Base-by-base conservation (phyloP, 2,329 filamentous ascomycete genomes). In the Phyllosticta capitalensis region DNA sequence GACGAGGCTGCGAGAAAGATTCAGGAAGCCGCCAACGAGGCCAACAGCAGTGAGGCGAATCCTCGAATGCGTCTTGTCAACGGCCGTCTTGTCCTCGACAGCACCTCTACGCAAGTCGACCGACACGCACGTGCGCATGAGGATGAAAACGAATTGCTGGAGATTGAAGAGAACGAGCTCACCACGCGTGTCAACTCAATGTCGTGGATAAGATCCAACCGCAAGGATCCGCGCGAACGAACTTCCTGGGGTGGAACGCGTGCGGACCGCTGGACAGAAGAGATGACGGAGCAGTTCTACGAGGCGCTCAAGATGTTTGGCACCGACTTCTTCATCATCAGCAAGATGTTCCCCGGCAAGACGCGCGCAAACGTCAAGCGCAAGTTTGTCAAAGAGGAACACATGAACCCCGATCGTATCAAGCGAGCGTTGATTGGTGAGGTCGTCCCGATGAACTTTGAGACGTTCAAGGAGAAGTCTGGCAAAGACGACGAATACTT, bases 301-400 rank as follows among this genome's bases (percentile, higher is more conserved):
- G 81, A 85, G 26, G 86, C 84, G 0, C 78, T 95, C 1, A 76
- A 79, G 60, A 88, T 87, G 79, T 92, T 90, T 67, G 90, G 90
- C 59, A 92, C 88, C 1, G 89, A 92, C 69, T 95, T 94, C 68
- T 81, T 86, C 69, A 89, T 89, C 74, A 91, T 95, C 65, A 81
- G 83, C 61, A 83, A 83, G 65, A 84, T 91, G 80, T 92, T 95
- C 67, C 82, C 84, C 1, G 81, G 82, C 63, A 85, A 87, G 67
- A 87, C 82, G 61, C 81, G 90, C 19, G 82, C 86, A 30, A 84
- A 89, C 70, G 81, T 94, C 74, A 92, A 92, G 75, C 81, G 87
- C 64, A 94, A 94, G 70, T 94, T 90, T 74, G 88, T 86, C 66
- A 85, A 86, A 62, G 90, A 94, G 73, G 89, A 94, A 73, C 79